Base-by-base conservation (phyloP, 345 rosid genomes). In the rapeseed (Brassica napus) region DNA sequence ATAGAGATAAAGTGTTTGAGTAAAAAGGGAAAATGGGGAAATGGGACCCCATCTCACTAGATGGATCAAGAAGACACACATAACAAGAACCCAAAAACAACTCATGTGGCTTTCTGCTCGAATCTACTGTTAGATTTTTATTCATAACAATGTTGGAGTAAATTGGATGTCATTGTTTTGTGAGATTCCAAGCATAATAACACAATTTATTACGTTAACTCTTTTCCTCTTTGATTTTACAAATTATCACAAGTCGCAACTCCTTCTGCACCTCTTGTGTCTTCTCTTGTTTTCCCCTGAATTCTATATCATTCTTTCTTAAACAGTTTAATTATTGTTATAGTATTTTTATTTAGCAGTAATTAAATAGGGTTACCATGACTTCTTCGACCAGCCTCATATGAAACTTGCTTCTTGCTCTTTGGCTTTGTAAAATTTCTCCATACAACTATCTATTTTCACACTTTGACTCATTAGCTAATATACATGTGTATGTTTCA, bases 41-140 rank as follows among this genome's bases (percentile, higher is more conserved):
- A 78, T 71, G 76, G 76, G 81, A 71, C 71, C 76, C 76, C 71
- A 71, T 77, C 18, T 23, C 65, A 62, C 37, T 52, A 34, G 23
- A 68, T 57, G 10, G 58, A 60, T 31, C 30, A 68, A 59, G 73
- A 76, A 65, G 52, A 71, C 62, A 65, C 69, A 73, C 82, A 73
- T 21, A 79, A 73, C 82, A 67, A 79, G 73, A 73, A 73, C 74
- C 69, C 77, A 72, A 72, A 78, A 72, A 78, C 77, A 79, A 59
- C 69, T 79, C 82, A 79, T 79, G 77, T 79, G 82, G 15, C 64
- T 79, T 59, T 73, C 82, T 79, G 82, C 77, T 79, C 73, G 61
- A 71, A 79, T 73, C 74, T 73, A 73, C 74, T 79, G 69, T 67
- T 79, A 72, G 77, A 67, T 73, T 73, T 78, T 59, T 64, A 12